Percentiles rank a stretch among this genome's conserved stretches.
Evolutionary conservation across 75 land plant species (phyloP).

Genomic region (Sequoiadendron giganteum): DNA sequence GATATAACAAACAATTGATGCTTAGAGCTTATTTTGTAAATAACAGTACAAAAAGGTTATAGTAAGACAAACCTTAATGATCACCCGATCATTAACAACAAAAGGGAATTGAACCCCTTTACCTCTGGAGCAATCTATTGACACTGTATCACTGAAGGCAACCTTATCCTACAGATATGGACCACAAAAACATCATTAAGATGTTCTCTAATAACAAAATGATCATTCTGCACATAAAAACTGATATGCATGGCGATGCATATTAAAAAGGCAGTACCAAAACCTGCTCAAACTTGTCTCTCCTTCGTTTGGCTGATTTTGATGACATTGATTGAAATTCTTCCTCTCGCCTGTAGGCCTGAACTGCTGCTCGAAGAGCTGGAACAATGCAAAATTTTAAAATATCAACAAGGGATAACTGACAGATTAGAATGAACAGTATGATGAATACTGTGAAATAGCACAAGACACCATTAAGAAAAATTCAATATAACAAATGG

Average conservation of each 20-base stretch:
- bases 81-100: conserved; percentile 82
- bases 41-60: background rate
- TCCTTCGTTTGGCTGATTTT: conserved; percentile 64
- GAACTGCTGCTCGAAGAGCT: conserved; percentile 83
- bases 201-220: background rate
- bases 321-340: conserved; percentile 37
- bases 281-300: conserved; percentile 72
- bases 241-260: background rate
- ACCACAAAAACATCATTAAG: background rate
- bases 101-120: conserved; percentile 97
- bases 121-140: conserved; percentile 45
- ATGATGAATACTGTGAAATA: background rate
- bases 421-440: background rate
- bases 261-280: background rate
- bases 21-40: background rate
- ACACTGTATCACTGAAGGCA: conserved; percentile 39
- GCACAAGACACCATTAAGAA: background rate
- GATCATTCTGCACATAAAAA: background rate
- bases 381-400: background rate
- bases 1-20: background rate
- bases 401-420: background rate
- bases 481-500: background rate
- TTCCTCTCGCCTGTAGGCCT: conserved; percentile 76
- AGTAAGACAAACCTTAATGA: conserved; percentile 64
- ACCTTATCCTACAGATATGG: conserved; percentile 13